Conservation (phyloP, 139 green algal species). For the Picochlorum sp. region DNA sequence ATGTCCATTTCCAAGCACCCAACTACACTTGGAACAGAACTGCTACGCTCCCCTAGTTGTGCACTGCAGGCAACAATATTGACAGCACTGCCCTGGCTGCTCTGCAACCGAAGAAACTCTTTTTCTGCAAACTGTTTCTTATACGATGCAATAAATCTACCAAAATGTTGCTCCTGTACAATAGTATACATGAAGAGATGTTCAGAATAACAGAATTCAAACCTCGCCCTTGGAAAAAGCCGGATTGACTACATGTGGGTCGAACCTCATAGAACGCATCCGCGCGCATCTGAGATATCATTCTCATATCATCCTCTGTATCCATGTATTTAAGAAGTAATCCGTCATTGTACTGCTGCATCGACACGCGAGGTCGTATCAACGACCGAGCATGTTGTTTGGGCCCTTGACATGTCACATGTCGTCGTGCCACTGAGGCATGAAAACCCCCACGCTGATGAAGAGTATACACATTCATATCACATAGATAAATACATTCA, state of each 20-base stretch:
- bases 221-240: too few species aligned
- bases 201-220: too few species aligned
- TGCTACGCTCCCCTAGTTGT: too few species aligned
- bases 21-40: too few species aligned
- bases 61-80: too few species aligned
- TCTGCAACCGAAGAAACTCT: not conserved
- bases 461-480: too few species aligned
- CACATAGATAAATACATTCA: too few species aligned
- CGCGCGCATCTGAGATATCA: constrained; percentile 3
- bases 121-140: constrained; percentile 13
- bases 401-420: not conserved
- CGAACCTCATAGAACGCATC: constrained; percentile 16
- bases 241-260: not conserved
- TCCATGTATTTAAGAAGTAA: not conserved
- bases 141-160: constrained; percentile 8
- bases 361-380: not conserved
- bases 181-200: too few species aligned
- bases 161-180: constrained; percentile 7
- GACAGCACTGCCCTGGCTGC: too few species aligned
- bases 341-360: not conserved
- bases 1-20: not conserved
- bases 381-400: not conserved
- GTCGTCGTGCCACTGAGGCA: too few species aligned
- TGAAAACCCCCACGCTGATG: too few species aligned
- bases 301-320: constrained; percentile 2